A percentile compares a stretch with the other conserved stretches of the same genome.
phyloP scores from a whole-genome alignment of 768 basidiomycete genomes.

The Pleurotus ostreatus region DNA sequence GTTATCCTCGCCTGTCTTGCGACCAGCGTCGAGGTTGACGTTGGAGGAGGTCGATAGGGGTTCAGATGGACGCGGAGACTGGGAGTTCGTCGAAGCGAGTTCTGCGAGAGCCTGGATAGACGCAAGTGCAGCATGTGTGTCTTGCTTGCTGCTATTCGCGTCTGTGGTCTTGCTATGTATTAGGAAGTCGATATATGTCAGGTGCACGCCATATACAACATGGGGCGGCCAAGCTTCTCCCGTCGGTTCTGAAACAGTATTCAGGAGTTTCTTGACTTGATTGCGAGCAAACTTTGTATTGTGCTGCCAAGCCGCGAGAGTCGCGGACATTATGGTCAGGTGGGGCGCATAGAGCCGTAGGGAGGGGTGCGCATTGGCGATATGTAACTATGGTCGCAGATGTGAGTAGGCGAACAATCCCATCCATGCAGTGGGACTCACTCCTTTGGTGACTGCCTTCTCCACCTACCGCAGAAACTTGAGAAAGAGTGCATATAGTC shows the following conservation, averaged over 20 bases:
- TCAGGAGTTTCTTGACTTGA: constrained; percentile 50
- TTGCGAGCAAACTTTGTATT: constrained; percentile 61
- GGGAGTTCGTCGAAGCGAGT: constrained; percentile 11
- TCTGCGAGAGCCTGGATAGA: constrained; percentile 31
- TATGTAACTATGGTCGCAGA: constrained; percentile 3
- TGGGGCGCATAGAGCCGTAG: constrained; percentile 57
- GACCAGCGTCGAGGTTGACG: constrained; percentile 7
- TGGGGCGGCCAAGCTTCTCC: constrained; percentile 34
- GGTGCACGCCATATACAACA: constrained; percentile 48
- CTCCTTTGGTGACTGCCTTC: constrained; percentile 65
- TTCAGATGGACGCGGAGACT: constrained; percentile 7
- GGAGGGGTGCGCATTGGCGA: constrained; percentile 48
- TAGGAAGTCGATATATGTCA: constrained; percentile 47
- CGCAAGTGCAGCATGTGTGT: constrained; percentile 18
- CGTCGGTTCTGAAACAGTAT: constrained; percentile 41
- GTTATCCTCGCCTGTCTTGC: not conserved
- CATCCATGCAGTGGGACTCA: constrained; percentile 29
- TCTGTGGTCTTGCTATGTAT: constrained; percentile 18
- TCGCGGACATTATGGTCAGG: constrained; percentile 59
- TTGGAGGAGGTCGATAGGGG: not conserved
- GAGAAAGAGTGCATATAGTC: not conserved
- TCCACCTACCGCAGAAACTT: constrained; percentile 39
- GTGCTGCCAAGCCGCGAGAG: constrained; percentile 45
- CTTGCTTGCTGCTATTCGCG: constrained; percentile 11
- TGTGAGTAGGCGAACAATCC: constrained; percentile 50